phyloP scores from a whole-genome alignment of 176 grass and related monocot species.

The Typha latifolia region DNA sequence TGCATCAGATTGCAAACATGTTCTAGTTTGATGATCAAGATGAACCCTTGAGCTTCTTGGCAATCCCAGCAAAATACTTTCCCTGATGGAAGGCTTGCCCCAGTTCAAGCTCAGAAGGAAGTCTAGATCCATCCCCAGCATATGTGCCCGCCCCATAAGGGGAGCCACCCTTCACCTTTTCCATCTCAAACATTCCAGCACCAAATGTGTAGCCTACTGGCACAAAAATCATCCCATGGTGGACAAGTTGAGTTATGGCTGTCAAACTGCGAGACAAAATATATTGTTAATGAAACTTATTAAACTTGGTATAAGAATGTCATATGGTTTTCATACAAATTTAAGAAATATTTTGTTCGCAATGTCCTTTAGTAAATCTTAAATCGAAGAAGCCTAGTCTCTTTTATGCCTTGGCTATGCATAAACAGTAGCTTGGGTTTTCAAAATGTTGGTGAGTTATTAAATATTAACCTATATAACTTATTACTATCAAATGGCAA shows the following conservation, averaged over 20 bases:
- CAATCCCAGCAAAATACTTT: constrained; percentile 57
- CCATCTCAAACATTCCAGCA: constrained; percentile 65
- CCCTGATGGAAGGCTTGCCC: constrained; percentile 69
- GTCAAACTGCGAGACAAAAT: constrained; percentile 32
- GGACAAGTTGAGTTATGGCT: constrained; percentile 56
- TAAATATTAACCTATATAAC: too few relatives aligned
- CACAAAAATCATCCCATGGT: constrained; percentile 78
- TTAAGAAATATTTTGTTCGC: too few relatives aligned
- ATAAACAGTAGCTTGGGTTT: too few relatives aligned
- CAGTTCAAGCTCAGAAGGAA: constrained; percentile 50
- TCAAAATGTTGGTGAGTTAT: too few relatives aligned
- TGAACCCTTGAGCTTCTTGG: constrained; percentile 59
- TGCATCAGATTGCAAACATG: neutral
- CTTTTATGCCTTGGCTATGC: too few relatives aligned
- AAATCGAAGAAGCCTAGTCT: too few relatives aligned
- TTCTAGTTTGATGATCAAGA: constrained; percentile 11
- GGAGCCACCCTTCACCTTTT: constrained; percentile 47
- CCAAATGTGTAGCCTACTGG: constrained; percentile 77
- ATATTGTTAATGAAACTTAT: too few relatives aligned
- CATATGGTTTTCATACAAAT: too few relatives aligned
- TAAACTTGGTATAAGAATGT: too few relatives aligned
- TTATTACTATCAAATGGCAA: too few relatives aligned
- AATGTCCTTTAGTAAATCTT: too few relatives aligned
- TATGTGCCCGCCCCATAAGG: constrained; percentile 57
- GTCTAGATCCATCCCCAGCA: constrained; percentile 61